Evolutionary conservation across 352 stramenopile species (phyloP).

Genomic region (Phytophthora hybrid): DNA sequence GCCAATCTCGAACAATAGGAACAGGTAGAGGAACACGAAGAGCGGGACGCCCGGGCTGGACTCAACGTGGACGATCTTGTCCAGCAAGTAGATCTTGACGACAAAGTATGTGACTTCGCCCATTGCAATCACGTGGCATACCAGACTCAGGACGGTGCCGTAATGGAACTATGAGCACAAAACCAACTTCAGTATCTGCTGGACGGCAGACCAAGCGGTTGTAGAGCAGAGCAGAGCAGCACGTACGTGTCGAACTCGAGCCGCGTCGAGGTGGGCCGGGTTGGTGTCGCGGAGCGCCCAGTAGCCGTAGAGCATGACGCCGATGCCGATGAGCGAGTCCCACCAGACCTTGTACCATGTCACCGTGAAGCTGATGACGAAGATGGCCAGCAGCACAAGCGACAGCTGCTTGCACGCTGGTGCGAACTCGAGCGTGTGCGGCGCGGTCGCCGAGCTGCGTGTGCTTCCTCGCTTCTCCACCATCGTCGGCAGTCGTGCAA

Average conservation of each 20-base stretch:
- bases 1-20: slow-evolving; percentile 59
- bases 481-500: slow-evolving; percentile 23
- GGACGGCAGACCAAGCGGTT: neutral
- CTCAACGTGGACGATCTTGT: slow-evolving; percentile 55
- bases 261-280: slow-evolving; percentile 50
- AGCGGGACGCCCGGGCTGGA: slow-evolving; percentile 52
- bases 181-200: neutral
- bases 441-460: slow-evolving; percentile 12
- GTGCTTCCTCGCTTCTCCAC: slow-evolving; percentile 29
- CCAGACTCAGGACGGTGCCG: slow-evolving; percentile 58
- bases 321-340: slow-evolving; percentile 72
- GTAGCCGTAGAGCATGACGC: slow-evolving; percentile 60
- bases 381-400: slow-evolving; percentile 59
- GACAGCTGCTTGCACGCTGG: slow-evolving; percentile 68
- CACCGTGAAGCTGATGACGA: slow-evolving; percentile 70
- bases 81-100: slow-evolving; percentile 60
- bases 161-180: slow-evolving; percentile 61
- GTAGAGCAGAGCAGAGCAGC: too few relatives aligned
- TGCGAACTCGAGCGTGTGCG: slow-evolving; percentile 75
- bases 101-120: slow-evolving; percentile 66
- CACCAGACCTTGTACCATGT: slow-evolving; percentile 87
- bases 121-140: slow-evolving; percentile 68
- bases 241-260: slow-evolving; percentile 41
- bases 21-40: slow-evolving; percentile 73
- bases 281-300: slow-evolving; percentile 63